Percentiles rank a stretch among this genome's conserved stretches.
phyloP scores from a whole-genome alignment of 73 alveolate species.

The Paramecium primaurelia region DNA sequence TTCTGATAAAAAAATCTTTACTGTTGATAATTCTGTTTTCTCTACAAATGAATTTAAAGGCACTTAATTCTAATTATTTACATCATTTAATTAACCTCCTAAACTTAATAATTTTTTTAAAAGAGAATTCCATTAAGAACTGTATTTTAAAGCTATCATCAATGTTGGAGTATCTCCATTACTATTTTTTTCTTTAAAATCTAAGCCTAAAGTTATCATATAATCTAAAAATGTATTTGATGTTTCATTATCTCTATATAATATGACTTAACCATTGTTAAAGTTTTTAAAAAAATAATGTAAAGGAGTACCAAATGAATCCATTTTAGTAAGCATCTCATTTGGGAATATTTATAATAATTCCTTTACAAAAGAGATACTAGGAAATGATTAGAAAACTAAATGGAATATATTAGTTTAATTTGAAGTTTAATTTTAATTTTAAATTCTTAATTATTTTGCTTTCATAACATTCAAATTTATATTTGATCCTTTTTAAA shows the following conservation, averaged over 20 bases:
- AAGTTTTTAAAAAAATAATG: not conserved
- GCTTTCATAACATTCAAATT: not conserved
- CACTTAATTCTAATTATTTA: constrained; percentile 62
- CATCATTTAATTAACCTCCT: constrained; percentile 66
- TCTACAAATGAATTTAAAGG: constrained; percentile 58
- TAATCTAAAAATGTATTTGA: not conserved
- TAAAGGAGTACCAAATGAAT: not conserved
- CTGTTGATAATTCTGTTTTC: constrained; percentile 52
- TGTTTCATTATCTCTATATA: not conserved
- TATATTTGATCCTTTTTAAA: not conserved
- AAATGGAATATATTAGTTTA: not conserved
- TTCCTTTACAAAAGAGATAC: not conserved
- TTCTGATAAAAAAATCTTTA: not conserved
- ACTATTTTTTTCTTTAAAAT: constrained; percentile 47
- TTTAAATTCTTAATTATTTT: not conserved
- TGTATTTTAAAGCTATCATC: not conserved
- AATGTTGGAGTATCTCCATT: constrained; percentile 42
- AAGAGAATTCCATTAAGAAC: not conserved
- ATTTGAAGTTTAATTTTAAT: not conserved
- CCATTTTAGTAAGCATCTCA: not conserved
- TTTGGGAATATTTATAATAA: not conserved
- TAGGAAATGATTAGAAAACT: not conserved
- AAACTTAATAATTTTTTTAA: not conserved
- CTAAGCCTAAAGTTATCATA: constrained; percentile 47
- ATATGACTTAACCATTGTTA: not conserved